Base-by-base conservation (phyloP, 768 basidiomycete genomes). In the Mycena crocata region DNA sequence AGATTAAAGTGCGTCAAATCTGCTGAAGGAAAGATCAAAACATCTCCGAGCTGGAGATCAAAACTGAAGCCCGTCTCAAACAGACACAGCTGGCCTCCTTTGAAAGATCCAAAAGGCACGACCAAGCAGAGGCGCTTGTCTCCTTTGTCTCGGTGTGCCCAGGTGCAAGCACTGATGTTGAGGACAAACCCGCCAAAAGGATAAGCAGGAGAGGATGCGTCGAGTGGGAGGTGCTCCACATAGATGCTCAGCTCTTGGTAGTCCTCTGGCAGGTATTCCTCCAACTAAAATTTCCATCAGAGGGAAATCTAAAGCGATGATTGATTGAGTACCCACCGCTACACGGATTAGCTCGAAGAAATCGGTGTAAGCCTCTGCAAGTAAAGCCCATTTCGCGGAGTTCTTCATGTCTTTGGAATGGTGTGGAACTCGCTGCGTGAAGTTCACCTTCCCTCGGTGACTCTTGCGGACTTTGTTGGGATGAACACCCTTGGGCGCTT, bases 111-210 rank as follows among this genome's bases (percentile, higher is more conserved):
- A 63, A 63, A 72, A 48, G 6, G 62, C 46, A 77, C 42, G 6
- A 76, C 71, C 0, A 77, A 23, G 54, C 76, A 77, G 1, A 77
- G 46, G 9, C 63, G 35, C 28, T 69, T n/a, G n/a, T n/a, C n/a
- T n/a, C n/a, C n/a, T n/a, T n/a, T n/a, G n/a, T n/a, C n/a, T n/a
- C n/a, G n/a, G n/a, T n/a, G n/a, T n/a, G n/a, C n/a, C n/a, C n/a
- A n/a, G n/a, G n/a, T n/a, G n/a, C n/a, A n/a, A n/a, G n/a, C n/a
- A n/a, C n/a, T n/a, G n/a, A n/a, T n/a, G n/a, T n/a, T n/a, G n/a
- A 77, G 34, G 0, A 75, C 71, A 45, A 76, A 75, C 0, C 78
- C 75, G 13, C 62, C 62, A 30, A 78, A 79, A 1, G 76, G 77
- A 46, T 73, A 68, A 0, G 62, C 65, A 3, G 72, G 71, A 2